Evolutionary conservation across 768 basidiomycete species (phyloP).

Genomic region (Kwoniella sp.): DNA sequence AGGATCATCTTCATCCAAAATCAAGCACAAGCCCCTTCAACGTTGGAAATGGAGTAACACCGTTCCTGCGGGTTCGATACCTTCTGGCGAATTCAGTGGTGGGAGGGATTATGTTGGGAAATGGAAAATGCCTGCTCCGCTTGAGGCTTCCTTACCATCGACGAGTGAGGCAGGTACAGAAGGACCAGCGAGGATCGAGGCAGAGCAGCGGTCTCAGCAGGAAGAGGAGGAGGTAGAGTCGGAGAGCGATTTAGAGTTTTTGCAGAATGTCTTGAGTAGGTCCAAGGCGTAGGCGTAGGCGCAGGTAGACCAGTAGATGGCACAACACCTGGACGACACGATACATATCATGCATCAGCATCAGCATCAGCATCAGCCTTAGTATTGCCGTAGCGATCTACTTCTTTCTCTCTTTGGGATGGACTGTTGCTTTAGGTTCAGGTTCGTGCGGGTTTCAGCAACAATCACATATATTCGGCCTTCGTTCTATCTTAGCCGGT

Average conservation of each 20-base stretch:
- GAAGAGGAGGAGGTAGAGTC: constrained; percentile 6
- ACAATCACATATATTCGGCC: too few relatives aligned
- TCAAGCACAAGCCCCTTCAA: constrained; percentile 23
- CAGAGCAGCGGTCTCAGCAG: neutral
- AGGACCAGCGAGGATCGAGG: neutral
- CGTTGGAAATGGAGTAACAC: constrained; percentile 29
- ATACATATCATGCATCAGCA: constrained; percentile 8
- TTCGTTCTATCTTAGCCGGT: too few relatives aligned
- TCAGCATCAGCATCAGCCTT: neutral
- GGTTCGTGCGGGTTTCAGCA: too few relatives aligned
- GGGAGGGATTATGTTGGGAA: constrained; percentile 32
- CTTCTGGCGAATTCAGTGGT: constrained; percentile 26
- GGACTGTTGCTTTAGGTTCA: too few relatives aligned
- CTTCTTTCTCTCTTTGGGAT: too few relatives aligned
- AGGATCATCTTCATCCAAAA: constrained; percentile 12
- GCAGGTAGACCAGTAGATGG: too few relatives aligned
- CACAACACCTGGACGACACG: too few relatives aligned
- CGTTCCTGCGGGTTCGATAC: constrained; percentile 6
- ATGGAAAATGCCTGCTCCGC: constrained; percentile 39
- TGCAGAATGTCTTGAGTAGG: constrained; percentile 17
- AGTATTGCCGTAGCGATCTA: neutral
- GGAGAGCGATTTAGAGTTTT: constrained; percentile 23
- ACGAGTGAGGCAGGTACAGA: neutral
- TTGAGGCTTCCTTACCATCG: constrained; percentile 4
- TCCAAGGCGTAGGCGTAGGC: constrained; percentile 20